Percentiles rank a stretch among this genome's conserved stretches.
These are phyloP conservation scores for Boletellus emodensis DNA, from an alignment of 768 basidiomycete genomes.

Conservation along the genomic window DNA sequence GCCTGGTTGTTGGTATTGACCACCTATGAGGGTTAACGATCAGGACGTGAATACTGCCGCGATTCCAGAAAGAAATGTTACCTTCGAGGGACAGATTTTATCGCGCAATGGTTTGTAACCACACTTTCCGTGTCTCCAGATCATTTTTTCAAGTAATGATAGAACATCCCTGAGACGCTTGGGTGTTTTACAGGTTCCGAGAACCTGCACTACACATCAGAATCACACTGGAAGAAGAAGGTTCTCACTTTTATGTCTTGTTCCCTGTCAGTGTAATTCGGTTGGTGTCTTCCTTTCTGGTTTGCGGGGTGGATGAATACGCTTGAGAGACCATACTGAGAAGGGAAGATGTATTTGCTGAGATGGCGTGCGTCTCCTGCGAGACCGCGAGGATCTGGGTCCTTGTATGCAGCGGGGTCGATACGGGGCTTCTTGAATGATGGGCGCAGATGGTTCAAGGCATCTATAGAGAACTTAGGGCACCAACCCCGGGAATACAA, in stretches of 20 bases:
- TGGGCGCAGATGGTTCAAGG: constrained; percentile 55
- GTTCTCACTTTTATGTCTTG: constrained; percentile 59
- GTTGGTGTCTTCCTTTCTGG: constrained; percentile 30
- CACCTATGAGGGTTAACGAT: constrained; percentile 31
- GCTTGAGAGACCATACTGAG: constrained; percentile 65
- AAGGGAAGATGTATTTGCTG: constrained; percentile 82
- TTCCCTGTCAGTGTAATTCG: constrained; percentile 60
- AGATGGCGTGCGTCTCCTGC: constrained; percentile 55
- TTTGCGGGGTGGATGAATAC: constrained; percentile 42
- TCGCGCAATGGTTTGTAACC: constrained; percentile 64
- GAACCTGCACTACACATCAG: constrained; percentile 18
- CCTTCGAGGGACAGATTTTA: constrained; percentile 76
- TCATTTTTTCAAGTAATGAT: constrained; percentile 52
- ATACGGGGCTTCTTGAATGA: constrained; percentile 31
- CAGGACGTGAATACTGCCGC: background rate
- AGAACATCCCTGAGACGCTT: constrained; percentile 60
- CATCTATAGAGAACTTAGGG: constrained; percentile 42
- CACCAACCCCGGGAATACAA: background rate
- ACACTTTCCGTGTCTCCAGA: constrained; percentile 66
- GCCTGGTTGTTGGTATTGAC: constrained; percentile 34
- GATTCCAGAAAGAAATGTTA: constrained; percentile 19
- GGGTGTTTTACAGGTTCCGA: constrained; percentile 65
- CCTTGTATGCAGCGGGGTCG: constrained; percentile 31
- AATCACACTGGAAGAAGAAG: background rate
- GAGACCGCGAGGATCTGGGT: constrained; percentile 46